phyloP scores from a whole-genome alignment of 2,329 filamentous ascomycete species.

The Verticillium nonalfalfae region DNA sequence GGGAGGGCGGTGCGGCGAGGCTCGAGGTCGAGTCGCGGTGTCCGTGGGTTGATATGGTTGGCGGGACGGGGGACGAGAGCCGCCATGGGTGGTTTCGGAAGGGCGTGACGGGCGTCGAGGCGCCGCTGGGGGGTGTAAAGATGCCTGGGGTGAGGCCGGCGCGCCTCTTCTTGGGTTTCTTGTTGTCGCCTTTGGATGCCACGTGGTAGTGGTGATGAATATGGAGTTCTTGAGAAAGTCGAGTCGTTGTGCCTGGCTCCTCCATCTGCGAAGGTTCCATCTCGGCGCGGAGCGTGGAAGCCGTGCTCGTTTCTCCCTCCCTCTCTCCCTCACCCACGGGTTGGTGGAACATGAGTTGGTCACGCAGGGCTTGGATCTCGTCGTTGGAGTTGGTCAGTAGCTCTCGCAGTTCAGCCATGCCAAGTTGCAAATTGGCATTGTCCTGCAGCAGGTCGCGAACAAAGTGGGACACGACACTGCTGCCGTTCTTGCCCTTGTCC shows the following conservation, averaged over 20 bases:
- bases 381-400: slow-evolving; percentile 89
- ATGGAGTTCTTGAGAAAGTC: slow-evolving; percentile 69
- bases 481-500: slow-evolving; percentile 50
- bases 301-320: slow-evolving; percentile 29
- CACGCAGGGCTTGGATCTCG: slow-evolving; percentile 80
- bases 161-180: slow-evolving; percentile 67
- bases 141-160: slow-evolving; percentile 54
- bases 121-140: slow-evolving; percentile 46
- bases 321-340: slow-evolving; percentile 45
- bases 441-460: slow-evolving; percentile 93
- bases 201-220: slow-evolving; percentile 94
- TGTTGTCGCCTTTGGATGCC: slow-evolving; percentile 51
- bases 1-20: slow-evolving; percentile 31
- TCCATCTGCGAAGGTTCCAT: slow-evolving; percentile 41
- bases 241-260: slow-evolving; percentile 17
- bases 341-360: slow-evolving; percentile 76
- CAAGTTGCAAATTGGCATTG: slow-evolving; percentile 88
- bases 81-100: slow-evolving; percentile 28
- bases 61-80: slow-evolving; percentile 29
- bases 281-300: slow-evolving; percentile 64
- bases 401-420: slow-evolving; percentile 84
- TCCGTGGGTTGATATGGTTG: slow-evolving; percentile 32
- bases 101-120: slow-evolving; percentile 33
- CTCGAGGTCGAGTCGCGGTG: slow-evolving; percentile 45
- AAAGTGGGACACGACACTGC: slow-evolving; percentile 84